Percentiles rank a stretch among this genome's conserved stretches.
Conservation (phyloP, 2,329 filamentous ascomycete species). For the Penicillium sclerotigenum region DNA sequence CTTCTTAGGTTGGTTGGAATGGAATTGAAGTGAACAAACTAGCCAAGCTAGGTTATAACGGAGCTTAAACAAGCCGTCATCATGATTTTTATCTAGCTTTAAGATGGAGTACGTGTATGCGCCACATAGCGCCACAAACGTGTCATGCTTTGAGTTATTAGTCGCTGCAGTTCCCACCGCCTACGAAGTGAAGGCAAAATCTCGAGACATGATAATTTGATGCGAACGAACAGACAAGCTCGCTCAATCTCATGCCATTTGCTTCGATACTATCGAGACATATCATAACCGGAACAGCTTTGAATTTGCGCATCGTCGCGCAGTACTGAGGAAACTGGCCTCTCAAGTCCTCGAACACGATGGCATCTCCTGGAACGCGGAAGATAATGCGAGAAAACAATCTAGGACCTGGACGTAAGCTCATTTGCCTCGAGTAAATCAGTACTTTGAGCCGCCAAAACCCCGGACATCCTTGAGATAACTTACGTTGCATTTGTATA, state of each 20-base stretch:
- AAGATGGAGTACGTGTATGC: neutral
- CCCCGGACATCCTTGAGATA: neutral
- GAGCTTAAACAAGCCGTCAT: too few species aligned
- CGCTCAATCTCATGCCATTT: neutral
- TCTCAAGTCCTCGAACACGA: neutral
- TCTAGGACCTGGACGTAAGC: too few species aligned
- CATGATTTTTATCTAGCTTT: too few species aligned
- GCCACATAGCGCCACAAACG: constrained; percentile 10
- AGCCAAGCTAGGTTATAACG: too few species aligned
- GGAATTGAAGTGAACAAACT: too few species aligned
- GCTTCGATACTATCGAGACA: neutral
- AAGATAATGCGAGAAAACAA: neutral
- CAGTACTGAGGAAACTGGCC: neutral
- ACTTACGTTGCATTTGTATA: neutral
- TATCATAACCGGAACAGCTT: neutral
- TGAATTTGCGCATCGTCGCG: neutral
- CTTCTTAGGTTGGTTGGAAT: too few species aligned
- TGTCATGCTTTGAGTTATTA: too few species aligned
- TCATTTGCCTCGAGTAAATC: neutral
- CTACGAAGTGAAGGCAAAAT: neutral
- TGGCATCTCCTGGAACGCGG: neutral
- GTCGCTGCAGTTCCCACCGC: neutral
- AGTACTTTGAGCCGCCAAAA: neutral
- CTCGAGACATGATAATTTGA: neutral
- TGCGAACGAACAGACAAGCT: neutral